Evolutionary conservation across 129 eudicot species (phyloP), one percentile per base, ranked within the genome.

Genomic region (Tagetes patula): DNA sequence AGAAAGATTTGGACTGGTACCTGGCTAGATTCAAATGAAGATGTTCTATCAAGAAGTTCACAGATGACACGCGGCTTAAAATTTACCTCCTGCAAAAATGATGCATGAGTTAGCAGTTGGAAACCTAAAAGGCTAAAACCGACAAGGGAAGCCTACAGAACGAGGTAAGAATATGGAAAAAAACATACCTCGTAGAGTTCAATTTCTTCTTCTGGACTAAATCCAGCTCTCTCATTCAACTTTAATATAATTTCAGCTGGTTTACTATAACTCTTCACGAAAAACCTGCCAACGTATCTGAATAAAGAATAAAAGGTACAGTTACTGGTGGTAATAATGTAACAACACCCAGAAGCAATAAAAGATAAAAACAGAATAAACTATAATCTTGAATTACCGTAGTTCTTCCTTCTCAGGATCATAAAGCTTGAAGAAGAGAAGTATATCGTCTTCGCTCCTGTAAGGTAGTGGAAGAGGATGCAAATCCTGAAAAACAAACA

Each of bases 61-160:
- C 98, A 93, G 96, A 93, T 90, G 80, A 93, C 96, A 67, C 59
- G 20, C 27, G 98, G 98, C 84, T 93, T 96, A 72, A 89, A 90
- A 75, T 93, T 93, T 40, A 93, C 87, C 79, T 93, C 98, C 98
- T 93, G 83, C 27, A 11, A 32, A 4, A 59, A 59, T 7, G 3
- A 65, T 58, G 65, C 4, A 39, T 41, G 34, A 46, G 47, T 38
- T 80, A 27, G 53, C 11, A 27, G 62, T 55, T 27, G 6, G 58
- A 37, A 31, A 46, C 20, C 20, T 53, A 39, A 39, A 3, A 40
- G 43, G 3, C 27, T 20, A 20, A 20, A 20, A 20, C 27, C 27
- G 27, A 20, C 0, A 20, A 20, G 0, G 27, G 27, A 20, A 20
- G 0, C 41, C 41, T 39, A 39, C 3, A 2, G 0, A 39, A 39